Evolutionary conservation across 768 basidiomycete genomes (phyloP).

Genomic region (Candolleomyces aberdarensis): DNA sequence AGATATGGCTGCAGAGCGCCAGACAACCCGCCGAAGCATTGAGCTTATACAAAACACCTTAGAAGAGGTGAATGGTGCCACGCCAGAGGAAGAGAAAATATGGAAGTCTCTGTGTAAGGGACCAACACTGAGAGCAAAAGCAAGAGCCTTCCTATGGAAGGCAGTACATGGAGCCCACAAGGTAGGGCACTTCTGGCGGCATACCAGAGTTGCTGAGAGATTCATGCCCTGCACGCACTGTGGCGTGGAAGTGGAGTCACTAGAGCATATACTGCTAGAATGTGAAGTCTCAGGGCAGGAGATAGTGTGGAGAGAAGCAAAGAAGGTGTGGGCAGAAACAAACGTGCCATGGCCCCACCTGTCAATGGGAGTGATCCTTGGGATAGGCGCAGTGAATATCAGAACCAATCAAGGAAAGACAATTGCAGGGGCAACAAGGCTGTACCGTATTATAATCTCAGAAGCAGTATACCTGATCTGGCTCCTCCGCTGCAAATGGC

Average conservation of each 20-base stretch:
- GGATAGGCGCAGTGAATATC: slow-evolving; percentile 10
- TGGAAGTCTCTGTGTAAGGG: too few species aligned
- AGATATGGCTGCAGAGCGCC: too few species aligned
- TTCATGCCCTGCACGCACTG: slow-evolving; percentile 9
- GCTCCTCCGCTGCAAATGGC: not conserved
- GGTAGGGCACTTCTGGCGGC: slow-evolving; percentile 22
- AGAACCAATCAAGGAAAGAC: not conserved
- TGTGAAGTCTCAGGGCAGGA: slow-evolving; percentile 19
- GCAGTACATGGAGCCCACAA: slow-evolving; percentile 20
- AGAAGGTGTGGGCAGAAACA: slow-evolving; percentile 13
- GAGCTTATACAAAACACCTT: not conserved
- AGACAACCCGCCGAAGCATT: too few species aligned
- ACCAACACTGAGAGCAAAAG: not conserved
- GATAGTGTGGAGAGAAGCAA: slow-evolving; percentile 17
- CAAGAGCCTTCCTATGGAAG: slow-evolving; percentile 19
- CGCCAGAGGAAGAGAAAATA: not conserved
- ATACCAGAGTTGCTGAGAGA: slow-evolving; percentile 8
- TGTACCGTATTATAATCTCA: not conserved
- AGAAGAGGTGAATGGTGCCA: not conserved
- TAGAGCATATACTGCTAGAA: not conserved
- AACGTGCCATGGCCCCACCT: slow-evolving; percentile 5
- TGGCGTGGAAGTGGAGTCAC: not conserved
- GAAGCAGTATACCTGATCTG: slow-evolving; percentile 1
- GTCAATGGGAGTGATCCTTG: slow-evolving; percentile 16
- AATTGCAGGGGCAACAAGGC: not conserved